Conservation (phyloP, 2,329 filamentous ascomycete genomes). For the Aotearoamyces nothofagi region DNA sequence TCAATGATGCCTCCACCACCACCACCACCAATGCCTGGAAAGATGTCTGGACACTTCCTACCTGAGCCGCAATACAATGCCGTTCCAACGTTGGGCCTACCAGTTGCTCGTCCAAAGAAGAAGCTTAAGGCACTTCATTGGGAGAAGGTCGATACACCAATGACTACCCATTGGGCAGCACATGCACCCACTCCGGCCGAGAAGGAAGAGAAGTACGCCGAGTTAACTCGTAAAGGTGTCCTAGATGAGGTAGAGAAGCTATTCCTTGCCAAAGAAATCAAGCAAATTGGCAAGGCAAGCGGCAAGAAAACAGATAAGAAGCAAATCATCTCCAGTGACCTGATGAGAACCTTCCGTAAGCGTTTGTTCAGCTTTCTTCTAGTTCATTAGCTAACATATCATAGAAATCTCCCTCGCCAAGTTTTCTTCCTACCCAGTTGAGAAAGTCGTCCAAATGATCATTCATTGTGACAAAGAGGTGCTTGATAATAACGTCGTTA, state of each 20-base stretch:
- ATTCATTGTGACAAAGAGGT: conserved; percentile 89
- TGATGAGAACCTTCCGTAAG: conserved; percentile 73
- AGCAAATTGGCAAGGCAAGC: conserved; percentile 56
- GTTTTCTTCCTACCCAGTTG: conserved; percentile 70
- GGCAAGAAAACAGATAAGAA: conserved; percentile 83
- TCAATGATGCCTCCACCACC: conserved; percentile 30
- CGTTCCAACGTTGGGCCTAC: conserved; percentile 48
- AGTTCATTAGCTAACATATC: background rate
- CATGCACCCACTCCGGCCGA: conserved; percentile 76
- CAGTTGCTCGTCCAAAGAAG: conserved; percentile 86
- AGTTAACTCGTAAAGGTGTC: conserved; percentile 87
- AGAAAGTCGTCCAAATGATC: conserved; percentile 82
- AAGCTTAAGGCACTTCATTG: conserved; percentile 98
- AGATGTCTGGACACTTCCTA: conserved; percentile 64
- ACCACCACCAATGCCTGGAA: conserved; percentile 46
- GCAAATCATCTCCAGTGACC: conserved; percentile 82
- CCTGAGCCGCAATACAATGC: conserved; percentile 38
- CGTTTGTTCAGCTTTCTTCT: conserved; percentile 5
- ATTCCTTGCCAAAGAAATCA: conserved; percentile 95
- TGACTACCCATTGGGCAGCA: conserved; percentile 84
- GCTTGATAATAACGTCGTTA: conserved; percentile 76
- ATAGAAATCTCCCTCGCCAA: conserved; percentile 78
- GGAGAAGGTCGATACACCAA: conserved; percentile 92
- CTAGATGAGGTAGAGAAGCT: conserved; percentile 95
- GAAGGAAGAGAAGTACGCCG: conserved; percentile 89